These are phyloP conservation scores for Balakata baccata DNA, from an alignment of 345 rosid genomes.

Conservation along the genomic window DNA sequence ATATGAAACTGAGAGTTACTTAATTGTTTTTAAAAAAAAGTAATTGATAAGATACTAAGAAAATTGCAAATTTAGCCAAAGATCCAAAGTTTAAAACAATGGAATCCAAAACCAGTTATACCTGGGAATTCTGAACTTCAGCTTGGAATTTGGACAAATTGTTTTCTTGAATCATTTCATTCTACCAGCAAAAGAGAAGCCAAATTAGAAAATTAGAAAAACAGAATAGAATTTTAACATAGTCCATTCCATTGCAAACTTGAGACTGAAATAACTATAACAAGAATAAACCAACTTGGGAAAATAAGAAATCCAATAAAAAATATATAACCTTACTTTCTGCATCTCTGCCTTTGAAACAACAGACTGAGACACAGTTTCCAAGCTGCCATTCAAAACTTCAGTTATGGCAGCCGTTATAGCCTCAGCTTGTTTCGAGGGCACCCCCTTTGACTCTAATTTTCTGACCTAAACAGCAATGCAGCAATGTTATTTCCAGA, in stretches of 20 bases:
- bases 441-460: conserved; percentile 28
- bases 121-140: conserved; percentile 29
- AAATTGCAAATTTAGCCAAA: not conserved
- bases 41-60: not conserved
- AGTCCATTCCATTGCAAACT: not conserved
- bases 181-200: conserved; percentile 10
- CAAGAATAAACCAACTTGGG: not conserved
- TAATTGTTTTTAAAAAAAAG: not conserved
- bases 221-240: not conserved
- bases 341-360: conserved; percentile 32
- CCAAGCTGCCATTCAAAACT: conserved; percentile 30
- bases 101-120: not conserved
- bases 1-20: not conserved
- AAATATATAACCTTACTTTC: conserved; percentile 11
- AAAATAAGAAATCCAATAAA: not conserved
- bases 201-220: not conserved
- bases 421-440: conserved; percentile 31
- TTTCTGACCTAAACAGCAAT: conserved; percentile 19
- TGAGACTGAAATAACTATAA: not conserved
- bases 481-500: not conserved
- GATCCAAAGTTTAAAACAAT: not conserved
- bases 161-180: conserved; percentile 28
- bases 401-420: conserved; percentile 26
- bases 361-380: conserved; percentile 26
- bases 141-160: conserved; percentile 30